Percentiles rank a stretch among this genome's conserved stretches.
These are phyloP conservation scores for Trypanosoma brucei DNA, from an alignment of 208 protist genomes.

Conservation along the genomic window DNA sequence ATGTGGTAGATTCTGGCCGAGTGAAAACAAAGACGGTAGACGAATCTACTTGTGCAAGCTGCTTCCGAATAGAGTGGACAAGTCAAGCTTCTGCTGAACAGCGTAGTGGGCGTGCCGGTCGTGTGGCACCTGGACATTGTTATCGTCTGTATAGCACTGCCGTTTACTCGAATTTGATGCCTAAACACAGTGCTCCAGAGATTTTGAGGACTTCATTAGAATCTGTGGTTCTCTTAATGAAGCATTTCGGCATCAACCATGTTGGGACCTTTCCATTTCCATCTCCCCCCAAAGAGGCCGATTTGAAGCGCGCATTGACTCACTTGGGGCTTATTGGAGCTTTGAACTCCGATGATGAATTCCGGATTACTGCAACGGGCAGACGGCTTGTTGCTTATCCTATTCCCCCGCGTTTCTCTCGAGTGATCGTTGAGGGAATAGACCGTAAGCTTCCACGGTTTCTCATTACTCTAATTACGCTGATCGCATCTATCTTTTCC, in stretches of 20 bases:
- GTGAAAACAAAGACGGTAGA: conserved; percentile 97
- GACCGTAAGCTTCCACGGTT: conserved; percentile 18
- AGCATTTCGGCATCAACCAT: conserved; percentile 84
- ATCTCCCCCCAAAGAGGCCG: conserved; percentile 57
- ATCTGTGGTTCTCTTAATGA: conserved; percentile 90
- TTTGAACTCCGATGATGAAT: conserved; percentile 39
- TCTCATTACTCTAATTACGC: conserved; percentile 46
- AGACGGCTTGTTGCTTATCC: conserved; percentile 68
- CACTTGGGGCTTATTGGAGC: conserved; percentile 78
- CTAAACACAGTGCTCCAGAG: conserved; percentile 93
- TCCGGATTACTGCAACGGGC: conserved; percentile 67
- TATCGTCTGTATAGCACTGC: conserved; percentile 97
- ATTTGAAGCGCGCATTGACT: conserved; percentile 62
- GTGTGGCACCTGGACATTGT: conserved; percentile 94
- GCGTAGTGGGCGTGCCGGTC: conserved; percentile 94
- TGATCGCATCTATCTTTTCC: conserved; percentile 57
- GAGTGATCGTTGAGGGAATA: conserved; percentile 60
- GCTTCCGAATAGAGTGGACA: conserved; percentile 95
- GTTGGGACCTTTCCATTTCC: conserved; percentile 88
- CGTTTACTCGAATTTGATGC: conserved; percentile 96
- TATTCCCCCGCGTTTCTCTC: conserved; percentile 80
- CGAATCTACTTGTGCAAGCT: conserved; percentile 94
- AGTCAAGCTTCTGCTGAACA: conserved; percentile 96
- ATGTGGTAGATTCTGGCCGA: conserved; percentile 98
- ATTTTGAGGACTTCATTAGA: conserved; percentile 89